Evolutionary conservation across 2,329 filamentous ascomycete species (phyloP).

Genomic region (Talaromyces pinophilus): DNA sequence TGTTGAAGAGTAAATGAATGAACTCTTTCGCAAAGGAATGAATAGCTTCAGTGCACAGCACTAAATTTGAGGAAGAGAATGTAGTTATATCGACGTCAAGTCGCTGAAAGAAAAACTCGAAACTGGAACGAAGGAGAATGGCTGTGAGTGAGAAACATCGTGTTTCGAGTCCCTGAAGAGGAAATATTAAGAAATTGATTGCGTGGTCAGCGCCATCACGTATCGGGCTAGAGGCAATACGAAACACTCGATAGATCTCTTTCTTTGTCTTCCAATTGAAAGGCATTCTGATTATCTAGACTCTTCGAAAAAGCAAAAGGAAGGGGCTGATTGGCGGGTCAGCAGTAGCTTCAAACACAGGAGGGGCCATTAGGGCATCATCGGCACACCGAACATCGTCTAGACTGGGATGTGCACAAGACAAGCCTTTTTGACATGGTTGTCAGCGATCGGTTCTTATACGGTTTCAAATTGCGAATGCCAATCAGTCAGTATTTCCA

Average conservation of each 20-base stretch:
- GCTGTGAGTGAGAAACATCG: neutral
- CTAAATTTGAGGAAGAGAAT: conserved; percentile 8
- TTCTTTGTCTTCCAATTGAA: neutral
- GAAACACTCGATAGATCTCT: conserved; percentile 5
- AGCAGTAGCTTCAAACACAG: conserved; percentile 9
- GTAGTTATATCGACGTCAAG: conserved; percentile 16
- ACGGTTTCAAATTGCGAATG: neutral
- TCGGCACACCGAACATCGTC: neutral
- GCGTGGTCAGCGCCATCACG: conserved; percentile 7
- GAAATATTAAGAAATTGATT: neutral
- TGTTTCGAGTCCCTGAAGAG: conserved; percentile 4
- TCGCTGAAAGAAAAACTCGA: conserved; percentile 5
- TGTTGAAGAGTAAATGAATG: conserved; percentile 15
- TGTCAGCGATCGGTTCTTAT: neutral
- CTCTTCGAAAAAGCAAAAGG: neutral
- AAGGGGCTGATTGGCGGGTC: conserved; percentile 4
- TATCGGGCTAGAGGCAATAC: conserved; percentile 3
- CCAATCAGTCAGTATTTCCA: neutral
- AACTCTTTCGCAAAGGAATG: conserved; percentile 9
- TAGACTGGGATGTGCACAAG: neutral
- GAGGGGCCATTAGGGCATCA: neutral
- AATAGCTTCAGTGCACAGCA: conserved; percentile 14
- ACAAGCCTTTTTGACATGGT: neutral
- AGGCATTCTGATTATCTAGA: neutral
- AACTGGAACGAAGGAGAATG: conserved; percentile 11